These are phyloP conservation scores for Penicillium robsamsonii DNA, from an alignment of 495 filamentous ascomycete genomes.

Conservation along the genomic window DNA sequence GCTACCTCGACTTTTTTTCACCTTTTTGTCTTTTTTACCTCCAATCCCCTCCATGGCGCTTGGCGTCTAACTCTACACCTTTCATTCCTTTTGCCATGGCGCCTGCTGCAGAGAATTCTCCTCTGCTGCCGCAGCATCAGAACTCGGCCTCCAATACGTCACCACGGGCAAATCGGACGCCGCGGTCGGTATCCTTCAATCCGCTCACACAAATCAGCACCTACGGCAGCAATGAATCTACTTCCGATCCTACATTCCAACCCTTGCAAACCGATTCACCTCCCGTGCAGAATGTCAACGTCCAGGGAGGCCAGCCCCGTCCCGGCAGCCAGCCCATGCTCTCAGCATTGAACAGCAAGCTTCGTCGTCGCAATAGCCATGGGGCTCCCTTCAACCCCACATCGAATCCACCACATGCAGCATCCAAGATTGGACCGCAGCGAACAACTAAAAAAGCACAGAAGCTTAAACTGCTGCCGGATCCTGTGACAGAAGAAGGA, in stretches of 20 bases:
- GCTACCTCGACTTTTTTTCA: slow-evolving; percentile 1
- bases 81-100: slow-evolving; percentile 32
- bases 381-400: slow-evolving; percentile 56
- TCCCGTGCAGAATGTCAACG: slow-evolving; percentile 35
- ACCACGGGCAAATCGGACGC: slow-evolving; percentile 40
- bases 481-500: slow-evolving; percentile 75
- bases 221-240: slow-evolving; percentile 43
- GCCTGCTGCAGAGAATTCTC: slow-evolving; percentile 45
- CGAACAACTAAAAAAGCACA: slow-evolving; percentile 92
- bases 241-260: slow-evolving; percentile 44
- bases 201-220: slow-evolving; percentile 60
- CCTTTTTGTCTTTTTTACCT: slow-evolving; percentile 8
- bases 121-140: slow-evolving; percentile 46
- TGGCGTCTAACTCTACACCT: slow-evolving; percentile 9
- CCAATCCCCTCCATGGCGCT: slow-evolving; percentile 21
- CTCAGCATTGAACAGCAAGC: slow-evolving; percentile 80
- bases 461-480: slow-evolving; percentile 92
- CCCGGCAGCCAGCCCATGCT: slow-evolving; percentile 64
- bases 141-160: slow-evolving; percentile 35
- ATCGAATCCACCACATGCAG: slow-evolving; percentile 40
- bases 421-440: slow-evolving; percentile 88
- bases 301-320: slow-evolving; percentile 29
- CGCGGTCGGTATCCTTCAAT: slow-evolving; percentile 70
- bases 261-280: slow-evolving; percentile 42
- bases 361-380: slow-evolving; percentile 80